These are phyloP conservation scores for Cercospora janseana DNA, from an alignment of 2,329 filamentous ascomycete genomes.

Conservation along the genomic window DNA sequence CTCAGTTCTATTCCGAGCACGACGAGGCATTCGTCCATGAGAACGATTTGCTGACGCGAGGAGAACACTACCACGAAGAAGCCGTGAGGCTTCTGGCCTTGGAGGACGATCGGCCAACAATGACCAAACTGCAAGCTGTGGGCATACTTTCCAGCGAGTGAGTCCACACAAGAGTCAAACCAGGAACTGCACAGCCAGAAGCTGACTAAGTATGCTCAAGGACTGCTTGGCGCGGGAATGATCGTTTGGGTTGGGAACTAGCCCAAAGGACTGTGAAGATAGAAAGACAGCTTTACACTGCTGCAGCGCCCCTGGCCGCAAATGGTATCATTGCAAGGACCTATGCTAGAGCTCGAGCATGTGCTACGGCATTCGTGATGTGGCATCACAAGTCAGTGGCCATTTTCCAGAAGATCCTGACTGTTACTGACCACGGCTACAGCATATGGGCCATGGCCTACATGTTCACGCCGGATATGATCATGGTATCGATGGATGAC, in stretches of 20 bases:
- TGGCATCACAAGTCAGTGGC: neutral
- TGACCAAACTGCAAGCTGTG: neutral
- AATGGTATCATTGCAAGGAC: neutral
- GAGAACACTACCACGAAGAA: neutral
- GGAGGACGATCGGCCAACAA: neutral
- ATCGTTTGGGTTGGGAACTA: neutral
- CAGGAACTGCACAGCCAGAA: neutral
- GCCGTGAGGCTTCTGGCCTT: neutral
- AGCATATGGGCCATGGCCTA: too few relatives aligned
- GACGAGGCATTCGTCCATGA: neutral
- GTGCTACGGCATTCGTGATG: neutral
- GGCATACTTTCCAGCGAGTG: neutral
- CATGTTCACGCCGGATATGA: too few relatives aligned
- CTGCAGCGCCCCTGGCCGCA: neutral
- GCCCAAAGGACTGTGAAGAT: neutral
- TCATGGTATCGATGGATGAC: too few relatives aligned
- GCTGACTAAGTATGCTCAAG: neutral
- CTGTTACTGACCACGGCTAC: neutral
- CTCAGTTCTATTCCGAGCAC: neutral
- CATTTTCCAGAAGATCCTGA: neutral
- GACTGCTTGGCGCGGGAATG: neutral
- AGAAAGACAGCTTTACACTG: neutral
- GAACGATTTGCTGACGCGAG: neutral
- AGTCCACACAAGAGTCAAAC: neutral
- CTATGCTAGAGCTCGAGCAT: neutral